Evolutionary conservation across 2,329 filamentous ascomycete species (phyloP), one percentile per base, ranked within the genome.

Genomic region (Fusarium drepaniforme): DNA sequence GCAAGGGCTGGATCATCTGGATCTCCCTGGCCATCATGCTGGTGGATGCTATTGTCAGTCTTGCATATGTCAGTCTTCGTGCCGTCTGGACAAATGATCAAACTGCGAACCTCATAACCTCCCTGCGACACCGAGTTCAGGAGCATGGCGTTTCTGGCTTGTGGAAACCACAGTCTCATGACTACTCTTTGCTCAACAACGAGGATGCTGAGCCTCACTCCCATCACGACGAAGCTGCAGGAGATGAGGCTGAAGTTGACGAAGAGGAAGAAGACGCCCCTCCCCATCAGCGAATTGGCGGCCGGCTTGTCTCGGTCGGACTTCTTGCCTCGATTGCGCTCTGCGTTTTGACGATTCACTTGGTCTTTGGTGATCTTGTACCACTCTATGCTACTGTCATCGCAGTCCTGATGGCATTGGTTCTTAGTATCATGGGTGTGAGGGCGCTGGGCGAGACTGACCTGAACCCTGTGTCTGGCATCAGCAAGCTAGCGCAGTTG

Each of bases 1-100:
- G 95, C 81, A 98, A 98, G 84, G 97, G 96, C 44, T 99, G 97
- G 97, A 98, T 99, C 70, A 94, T 99, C 0, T 99, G 97, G 97
- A 88, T 97, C 3, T 98, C 95, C 38, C 86, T 99, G 35, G 94
- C 97, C 5, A 98, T 99, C 75, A 99, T 99, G 97, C 88, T 99
- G 30, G 94, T 94, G 25, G 97, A 99, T 83, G 95, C 96, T 1
- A 88, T 99, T 5, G 90, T 98, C 72, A 98, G 94, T 78, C 89
- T 99, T 12, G 91, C 93, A 2, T 95, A 96, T 87, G 89, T 98
- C 46, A 86, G 93, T 1, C 75, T 93, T 3, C 90, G 90, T 5
- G 93, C 94, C 1, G 72, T 93, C 1, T 81, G 81, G 18, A 67
- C 75, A 18, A 68, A 71, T 6, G 61, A 74, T 7, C 66, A 64